These are phyloP conservation scores for Trichoderma atrobrunneum DNA, from an alignment of 2,329 filamentous ascomycete genomes.

Conservation along the genomic window DNA sequence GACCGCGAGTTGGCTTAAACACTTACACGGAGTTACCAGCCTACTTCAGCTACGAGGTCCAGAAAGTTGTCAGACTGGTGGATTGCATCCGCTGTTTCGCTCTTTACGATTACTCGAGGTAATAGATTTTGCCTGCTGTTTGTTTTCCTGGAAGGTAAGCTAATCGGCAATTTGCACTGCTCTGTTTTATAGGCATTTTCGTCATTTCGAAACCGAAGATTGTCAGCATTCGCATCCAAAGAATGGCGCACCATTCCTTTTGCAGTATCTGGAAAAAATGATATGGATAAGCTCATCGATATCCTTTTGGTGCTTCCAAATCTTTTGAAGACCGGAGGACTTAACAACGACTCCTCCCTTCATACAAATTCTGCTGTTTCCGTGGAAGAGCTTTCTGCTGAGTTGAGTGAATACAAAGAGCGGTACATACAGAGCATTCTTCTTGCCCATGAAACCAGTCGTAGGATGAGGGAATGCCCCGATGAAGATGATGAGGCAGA, in stretches of 20 bases:
- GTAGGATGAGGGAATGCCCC: not conserved
- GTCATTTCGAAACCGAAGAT: not conserved
- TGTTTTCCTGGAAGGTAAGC: not conserved
- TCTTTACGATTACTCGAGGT: slow-evolving; percentile 5
- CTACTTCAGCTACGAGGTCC: not conserved
- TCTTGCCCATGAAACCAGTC: not conserved
- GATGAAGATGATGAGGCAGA: not conserved
- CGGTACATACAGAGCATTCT: not conserved
- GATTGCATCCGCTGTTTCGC: not conserved
- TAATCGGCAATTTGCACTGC: not conserved
- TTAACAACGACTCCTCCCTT: not conserved
- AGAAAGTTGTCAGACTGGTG: not conserved
- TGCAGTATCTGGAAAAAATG: not conserved
- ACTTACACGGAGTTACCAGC: not conserved
- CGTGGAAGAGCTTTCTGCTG: not conserved
- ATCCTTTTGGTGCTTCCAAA: not conserved
- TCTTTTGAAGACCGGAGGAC: not conserved
- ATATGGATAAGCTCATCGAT: not conserved
- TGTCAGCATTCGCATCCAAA: not conserved
- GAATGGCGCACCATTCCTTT: slow-evolving; percentile 6
- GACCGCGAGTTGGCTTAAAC: slow-evolving; percentile 13
- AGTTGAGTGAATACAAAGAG: not conserved
- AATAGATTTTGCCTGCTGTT: not conserved
- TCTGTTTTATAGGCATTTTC: not conserved
- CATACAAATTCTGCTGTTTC: not conserved